These are phyloP conservation scores for Kwoniella heveanensis DNA, from an alignment of 768 basidiomycete genomes.

Conservation along the genomic window DNA sequence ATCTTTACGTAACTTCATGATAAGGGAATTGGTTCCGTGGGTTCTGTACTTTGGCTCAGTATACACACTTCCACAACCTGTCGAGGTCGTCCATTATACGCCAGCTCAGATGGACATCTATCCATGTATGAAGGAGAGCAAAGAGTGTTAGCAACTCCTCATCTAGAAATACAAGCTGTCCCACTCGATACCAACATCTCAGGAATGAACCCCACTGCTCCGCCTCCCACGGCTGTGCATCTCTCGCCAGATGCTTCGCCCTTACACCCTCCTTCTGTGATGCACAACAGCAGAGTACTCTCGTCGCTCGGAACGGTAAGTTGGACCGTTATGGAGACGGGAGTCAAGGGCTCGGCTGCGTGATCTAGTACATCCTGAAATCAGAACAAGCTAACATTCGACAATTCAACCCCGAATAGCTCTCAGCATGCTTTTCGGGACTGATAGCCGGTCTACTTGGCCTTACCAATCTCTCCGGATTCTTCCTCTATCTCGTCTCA, in stretches of 20 bases:
- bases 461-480: conserved; percentile 79
- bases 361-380: too few relatives aligned
- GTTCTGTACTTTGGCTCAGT: too few relatives aligned
- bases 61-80: too few relatives aligned
- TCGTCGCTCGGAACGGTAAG: conserved; percentile 51
- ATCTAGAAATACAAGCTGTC: too few relatives aligned
- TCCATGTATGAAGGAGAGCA: too few relatives aligned
- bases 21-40: too few relatives aligned
- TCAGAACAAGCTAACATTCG: conserved; percentile 59
- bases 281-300: conserved; percentile 48
- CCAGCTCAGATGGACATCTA: too few relatives aligned
- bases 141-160: too few relatives aligned
- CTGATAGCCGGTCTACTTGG: conserved; percentile 87
- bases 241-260: conserved; percentile 45
- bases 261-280: conserved; percentile 49
- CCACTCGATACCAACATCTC: too few relatives aligned
- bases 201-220: conserved; percentile 39
- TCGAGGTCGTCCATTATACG: too few relatives aligned
- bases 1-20: too few relatives aligned
- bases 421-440: conserved; percentile 81
- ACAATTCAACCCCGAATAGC: conserved; percentile 23
- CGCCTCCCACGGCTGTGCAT: conserved; percentile 30
- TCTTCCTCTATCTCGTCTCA: conserved; percentile 71
- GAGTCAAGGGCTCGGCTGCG: too few relatives aligned
- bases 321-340: not conserved